Evolutionary conservation across 306 rosid species (phyloP), one percentile per base, ranked within the genome.

Genomic region (Vigna radiata): DNA sequence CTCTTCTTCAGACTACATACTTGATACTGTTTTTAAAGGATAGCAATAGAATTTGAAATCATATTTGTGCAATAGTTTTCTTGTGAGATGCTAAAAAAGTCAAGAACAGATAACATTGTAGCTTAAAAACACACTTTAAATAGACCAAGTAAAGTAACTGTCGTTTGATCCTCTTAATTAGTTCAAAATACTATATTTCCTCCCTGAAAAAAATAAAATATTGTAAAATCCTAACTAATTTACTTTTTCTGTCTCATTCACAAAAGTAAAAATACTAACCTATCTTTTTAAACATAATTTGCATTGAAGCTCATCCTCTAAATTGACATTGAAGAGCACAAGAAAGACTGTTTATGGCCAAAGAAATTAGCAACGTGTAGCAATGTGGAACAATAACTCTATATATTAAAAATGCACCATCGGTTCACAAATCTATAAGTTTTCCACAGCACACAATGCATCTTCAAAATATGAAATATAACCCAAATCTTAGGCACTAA

Each of bases 1-100:
- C 77, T 29, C 56, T 43, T n/a, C 61, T 19, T 47, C 65, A 68
- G 76, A 11, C 50, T 5, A 61, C 65, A 62, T 47, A 72, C 23
- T 59, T 12, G 7, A 18, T 14, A 62, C 46, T 7, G 18, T 27
- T 31, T 60, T 53, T 43, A 13, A 27, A 72, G 60, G 44, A 25
- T 12, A 39, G 41, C 29, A 18, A 39, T 15, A 43, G 31, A 17
- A 41, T 67, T 67, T 25, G 43, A 69, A 59, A 56, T 33, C 58
- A 37, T 47, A 12, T 37, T n/a, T 3, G 49, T 10, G 47, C 37
- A 47, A 66, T 14, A 49, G 61, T 75, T 75, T 72, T 16, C 49
- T 29, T 33, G 36, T 13, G 63, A 76, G 25, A 63, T 48, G n/a
- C 54, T 50, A 50, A 73, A 65, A 59, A 54, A 44, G 53, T 31